Evolutionary conservation across 2,329 filamentous ascomycete genomes (phyloP).

Genomic region (Diplodia scrobiculata): DNA sequence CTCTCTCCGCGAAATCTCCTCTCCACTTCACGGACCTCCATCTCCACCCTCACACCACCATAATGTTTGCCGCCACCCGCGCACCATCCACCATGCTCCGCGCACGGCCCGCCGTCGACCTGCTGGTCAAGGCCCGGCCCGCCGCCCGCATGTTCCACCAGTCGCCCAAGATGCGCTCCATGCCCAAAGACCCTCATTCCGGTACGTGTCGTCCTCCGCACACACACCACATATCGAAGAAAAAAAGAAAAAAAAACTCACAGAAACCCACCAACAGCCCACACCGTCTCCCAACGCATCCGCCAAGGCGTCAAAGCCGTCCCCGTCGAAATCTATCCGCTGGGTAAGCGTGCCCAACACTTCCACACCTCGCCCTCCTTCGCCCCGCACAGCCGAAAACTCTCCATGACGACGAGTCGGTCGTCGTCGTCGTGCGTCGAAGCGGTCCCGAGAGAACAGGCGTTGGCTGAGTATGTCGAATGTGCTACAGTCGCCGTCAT

Average conservation of each 20-base stretch:
- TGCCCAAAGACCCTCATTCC: conserved; percentile 7
- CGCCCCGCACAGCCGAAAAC: not conserved
- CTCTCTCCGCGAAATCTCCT: not conserved
- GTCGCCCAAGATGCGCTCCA: not conserved
- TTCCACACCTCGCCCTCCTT: not conserved
- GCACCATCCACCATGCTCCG: conserved; percentile 12
- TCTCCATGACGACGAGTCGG: not conserved
- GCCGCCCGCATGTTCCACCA: conserved; percentile 9
- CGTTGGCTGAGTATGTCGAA: conserved; percentile 5
- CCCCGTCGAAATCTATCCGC: conserved; percentile 27
- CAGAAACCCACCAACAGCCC: not conserved
- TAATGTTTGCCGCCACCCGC: conserved; percentile 16
- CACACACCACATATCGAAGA: too few relatives aligned
- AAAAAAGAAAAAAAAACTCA: too few relatives aligned
- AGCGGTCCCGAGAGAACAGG: conserved; percentile 1
- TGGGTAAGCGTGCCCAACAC: conserved; percentile 11
- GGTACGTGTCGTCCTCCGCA: not conserved
- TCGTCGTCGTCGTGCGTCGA: not conserved
- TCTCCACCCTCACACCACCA: not conserved
- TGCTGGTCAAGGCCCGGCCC: conserved; percentile 3
- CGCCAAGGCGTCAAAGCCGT: conserved; percentile 8
- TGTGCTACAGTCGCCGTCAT: conserved; percentile 25
- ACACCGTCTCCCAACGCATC: conserved; percentile 24
- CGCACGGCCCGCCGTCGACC: conserved; percentile 19
- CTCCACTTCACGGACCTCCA: not conserved